A percentile compares a stretch with the other conserved stretches of the same genome.
Conservation (phyloP, 208 protist genomes). For the Leishmania guyanensis region DNA sequence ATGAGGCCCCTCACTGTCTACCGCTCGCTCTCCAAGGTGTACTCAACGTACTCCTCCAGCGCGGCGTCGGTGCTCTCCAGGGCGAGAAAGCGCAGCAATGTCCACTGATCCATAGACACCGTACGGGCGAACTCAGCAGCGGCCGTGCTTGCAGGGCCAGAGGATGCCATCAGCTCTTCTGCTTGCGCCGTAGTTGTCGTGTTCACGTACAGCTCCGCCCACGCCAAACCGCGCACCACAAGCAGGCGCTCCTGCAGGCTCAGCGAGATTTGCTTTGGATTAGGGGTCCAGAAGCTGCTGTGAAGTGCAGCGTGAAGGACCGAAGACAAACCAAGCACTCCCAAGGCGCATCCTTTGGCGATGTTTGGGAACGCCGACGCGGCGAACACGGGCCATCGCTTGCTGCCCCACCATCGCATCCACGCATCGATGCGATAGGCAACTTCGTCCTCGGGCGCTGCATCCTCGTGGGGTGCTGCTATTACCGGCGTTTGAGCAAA, state of each 20-base stretch:
- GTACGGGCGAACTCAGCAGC: constrained; percentile 45
- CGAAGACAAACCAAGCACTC: constrained; percentile 25
- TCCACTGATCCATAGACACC: constrained; percentile 50
- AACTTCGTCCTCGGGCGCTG: background rate
- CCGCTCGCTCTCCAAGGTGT: constrained; percentile 13
- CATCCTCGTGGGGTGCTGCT: background rate
- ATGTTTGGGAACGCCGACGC: constrained; percentile 21
- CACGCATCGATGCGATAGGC: constrained; percentile 17
- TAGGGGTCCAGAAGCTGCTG: constrained; percentile 23
- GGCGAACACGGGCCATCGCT: constrained; percentile 22
- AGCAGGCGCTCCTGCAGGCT: constrained; percentile 7
- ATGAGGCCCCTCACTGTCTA: background rate
- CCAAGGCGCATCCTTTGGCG: constrained; percentile 16
- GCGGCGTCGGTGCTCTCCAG: constrained; percentile 53
- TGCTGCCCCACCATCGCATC: constrained; percentile 27
- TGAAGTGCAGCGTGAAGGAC: constrained; percentile 18
- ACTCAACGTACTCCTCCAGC: constrained; percentile 50
- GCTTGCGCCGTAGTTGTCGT: background rate
- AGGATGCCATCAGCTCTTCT: background rate
- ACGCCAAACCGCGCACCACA: constrained; percentile 67
- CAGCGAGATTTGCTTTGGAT: background rate
- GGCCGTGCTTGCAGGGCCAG: constrained; percentile 19
- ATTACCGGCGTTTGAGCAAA: constrained; percentile 28
- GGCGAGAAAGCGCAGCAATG: constrained; percentile 59
- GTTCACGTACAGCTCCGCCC: constrained; percentile 68